Evolutionary conservation across 805 yeast species (phyloP), one percentile per base, ranked within the genome.

Genomic region (Candida chilensis): DNA sequence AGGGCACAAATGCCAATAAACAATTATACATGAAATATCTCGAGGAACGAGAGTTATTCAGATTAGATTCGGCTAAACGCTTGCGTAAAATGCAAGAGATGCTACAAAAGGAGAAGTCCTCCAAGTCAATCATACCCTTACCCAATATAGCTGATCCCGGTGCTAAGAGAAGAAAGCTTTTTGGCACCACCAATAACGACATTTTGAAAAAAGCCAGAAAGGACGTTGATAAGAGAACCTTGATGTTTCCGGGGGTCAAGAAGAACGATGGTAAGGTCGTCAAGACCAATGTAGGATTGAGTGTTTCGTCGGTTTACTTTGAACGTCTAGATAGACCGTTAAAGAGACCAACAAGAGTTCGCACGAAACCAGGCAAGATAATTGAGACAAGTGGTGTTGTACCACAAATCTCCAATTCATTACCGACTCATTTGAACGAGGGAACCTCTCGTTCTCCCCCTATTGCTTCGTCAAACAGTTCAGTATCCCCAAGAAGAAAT

Each of bases 1-100:
- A 6, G 6, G 13, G 13, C 7, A 22, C 13, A 7, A 6, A 22
- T n/a, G 25, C 7, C 13, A n/a, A 8, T 11, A 7, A 15, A 7
- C 7, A 22, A n/a, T 22, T 22, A 15, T 22, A 22, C 12, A 6
- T 22, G 14, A 22, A 11, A 22, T 50, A 50, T 27, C 26, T 37
- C 10, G 25, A 13, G 3, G 55, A 50, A 13, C 33, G 46, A 7
- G 51, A 49, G 18, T 28, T 32, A 27, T 43, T 49, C 27, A 38
- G 47, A 10, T 44, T 46, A 19, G 42, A 44, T 21, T 42, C 48
- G 9, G 49, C 55, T 4, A 37, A 42, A 28, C 29, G 52, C 16
- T 35, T 50, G 7, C 42, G 55, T 10, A 30, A 33, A 12, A 38
- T 47, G 35, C 47, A 47, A 12, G 47, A 40, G 27, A 35, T 35